Base-by-base conservation (phyloP, 495 filamentous ascomycete genomes). In the Penicillium goetzii region DNA sequence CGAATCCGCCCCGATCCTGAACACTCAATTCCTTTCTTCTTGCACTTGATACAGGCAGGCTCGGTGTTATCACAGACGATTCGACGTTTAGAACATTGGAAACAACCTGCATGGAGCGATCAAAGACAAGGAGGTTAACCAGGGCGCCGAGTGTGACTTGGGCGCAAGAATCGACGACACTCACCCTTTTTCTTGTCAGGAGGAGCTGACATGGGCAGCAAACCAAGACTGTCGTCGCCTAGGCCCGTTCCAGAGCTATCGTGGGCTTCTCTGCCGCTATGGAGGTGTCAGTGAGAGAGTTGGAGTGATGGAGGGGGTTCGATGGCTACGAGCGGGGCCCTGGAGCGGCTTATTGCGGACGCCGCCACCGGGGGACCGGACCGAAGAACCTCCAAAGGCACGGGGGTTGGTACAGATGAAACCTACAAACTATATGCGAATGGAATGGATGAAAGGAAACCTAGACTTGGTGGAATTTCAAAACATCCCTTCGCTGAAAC, bases 11-110 rank as follows among this genome's bases (percentile, higher is more conserved):
- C 68, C 1, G 50, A 34, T 0, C 70, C 70, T 9, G 65, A 68
- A 38, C 70, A 73, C 14, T 70, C 68, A 5, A 70, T 62, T 7
- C 71, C 71, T n/a, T 67, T 66, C 15, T 73, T 71, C n/a, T 55
- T 53, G 47, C 71, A 71, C 34, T 67, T 69, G 7, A 49, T n/a
- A 52, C 71, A 73, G 3, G 21, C 61, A 2, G 70, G 70, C 33
- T 68, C 62, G 1, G 40, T 51, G 14, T 52, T 53, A 47, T 73
- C 70, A 40, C 70, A 73, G 41, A 66, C 40, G 34, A 71, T 71
- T 10, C 68, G 66, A n/a, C 68, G 65, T 40, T 71, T 68, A 21
- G 68, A 61, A 50, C 68, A 71, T 61, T 71, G 65, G 33, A 65
- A 66, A 43, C 68, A 71, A 10, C 68, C 68, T 71, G 53, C 11